These are phyloP conservation scores for Erythrophleum fordii DNA, from an alignment of 306 rosid species.

Conservation along the genomic window DNA sequence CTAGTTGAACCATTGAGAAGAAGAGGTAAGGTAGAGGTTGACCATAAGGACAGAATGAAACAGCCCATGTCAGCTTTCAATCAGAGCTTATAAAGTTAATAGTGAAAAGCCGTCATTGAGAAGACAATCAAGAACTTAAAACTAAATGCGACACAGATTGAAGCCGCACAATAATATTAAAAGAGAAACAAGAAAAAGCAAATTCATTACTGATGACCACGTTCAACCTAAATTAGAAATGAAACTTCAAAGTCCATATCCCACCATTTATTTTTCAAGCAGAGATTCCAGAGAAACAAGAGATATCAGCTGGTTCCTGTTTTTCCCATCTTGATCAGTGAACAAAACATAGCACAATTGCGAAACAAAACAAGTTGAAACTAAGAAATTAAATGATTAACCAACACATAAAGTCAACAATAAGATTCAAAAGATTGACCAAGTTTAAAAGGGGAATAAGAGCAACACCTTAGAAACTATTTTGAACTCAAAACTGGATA, in stretches of 20 bases:
- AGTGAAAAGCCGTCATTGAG: neutral
- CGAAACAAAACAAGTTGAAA: constrained; percentile 29
- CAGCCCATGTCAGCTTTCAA: neutral
- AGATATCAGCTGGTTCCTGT: neutral
- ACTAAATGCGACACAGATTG: neutral
- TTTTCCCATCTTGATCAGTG: constrained; percentile 4
- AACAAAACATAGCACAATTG: constrained; percentile 4
- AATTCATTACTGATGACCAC: too few relatives aligned
- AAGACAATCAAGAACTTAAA: neutral
- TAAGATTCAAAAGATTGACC: neutral
- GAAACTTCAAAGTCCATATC: neutral
- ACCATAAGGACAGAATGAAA: neutral
- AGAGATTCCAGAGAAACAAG: neutral
- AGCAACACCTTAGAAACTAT: constrained; percentile 67
- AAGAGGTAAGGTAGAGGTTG: neutral
- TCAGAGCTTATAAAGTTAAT: neutral
- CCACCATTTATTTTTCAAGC: neutral
- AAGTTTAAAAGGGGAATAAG: constrained; percentile 7
- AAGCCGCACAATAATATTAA: neutral
- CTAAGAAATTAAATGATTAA: constrained; percentile 5
- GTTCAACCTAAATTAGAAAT: too few relatives aligned
- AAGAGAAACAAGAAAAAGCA: neutral
- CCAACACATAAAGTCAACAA: constrained; percentile 13
- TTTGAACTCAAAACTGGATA: constrained; percentile 63
- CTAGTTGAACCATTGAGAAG: neutral